Evolutionary conservation across 2,329 filamentous ascomycete genomes (phyloP).

Genomic region (Metarhizium rileyi): DNA sequence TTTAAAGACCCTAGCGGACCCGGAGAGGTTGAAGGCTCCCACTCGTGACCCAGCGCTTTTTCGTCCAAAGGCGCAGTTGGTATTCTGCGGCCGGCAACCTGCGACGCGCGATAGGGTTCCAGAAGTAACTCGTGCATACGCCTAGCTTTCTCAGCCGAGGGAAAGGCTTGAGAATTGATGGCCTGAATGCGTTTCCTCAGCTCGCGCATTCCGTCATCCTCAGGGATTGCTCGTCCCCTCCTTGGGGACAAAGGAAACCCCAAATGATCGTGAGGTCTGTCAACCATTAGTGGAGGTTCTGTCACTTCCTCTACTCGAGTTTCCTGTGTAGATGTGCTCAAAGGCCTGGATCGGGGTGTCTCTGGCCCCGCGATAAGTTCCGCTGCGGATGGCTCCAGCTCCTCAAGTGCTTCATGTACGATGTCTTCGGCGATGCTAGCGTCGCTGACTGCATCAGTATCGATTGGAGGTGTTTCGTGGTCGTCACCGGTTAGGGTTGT

Average conservation of each 20-base stretch:
- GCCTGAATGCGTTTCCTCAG: constrained; percentile 58
- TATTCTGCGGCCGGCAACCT: constrained; percentile 3
- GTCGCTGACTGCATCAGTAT: constrained; percentile 18
- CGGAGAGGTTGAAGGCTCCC: constrained; percentile 31
- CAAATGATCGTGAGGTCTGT: constrained; percentile 22
- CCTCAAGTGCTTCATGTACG: constrained; percentile 6
- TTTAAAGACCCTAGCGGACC: constrained; percentile 44
- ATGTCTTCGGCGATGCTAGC: constrained; percentile 13
- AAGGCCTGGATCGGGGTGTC: constrained; percentile 18
- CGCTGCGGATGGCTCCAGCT: background rate
- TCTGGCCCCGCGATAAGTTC: constrained; percentile 13
- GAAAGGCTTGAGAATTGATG: constrained; percentile 53
- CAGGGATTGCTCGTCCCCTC: constrained; percentile 42
- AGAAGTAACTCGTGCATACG: constrained; percentile 63
- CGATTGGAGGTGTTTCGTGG: constrained; percentile 15
- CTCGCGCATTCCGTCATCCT: constrained; percentile 67
- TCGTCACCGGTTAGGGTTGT: constrained; percentile 26
- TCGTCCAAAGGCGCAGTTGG: constrained; percentile 9
- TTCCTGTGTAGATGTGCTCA: constrained; percentile 25
- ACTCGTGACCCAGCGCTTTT: constrained; percentile 16
- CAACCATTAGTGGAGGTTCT: constrained; percentile 12
- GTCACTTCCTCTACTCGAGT: constrained; percentile 22
- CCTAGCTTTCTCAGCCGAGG: constrained; percentile 56
- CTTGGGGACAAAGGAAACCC: constrained; percentile 21
- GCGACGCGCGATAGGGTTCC: constrained; percentile 49